phyloP scores from a whole-genome alignment of 2,329 filamentous ascomycete genomes.

The Fusarium decemcellulare region DNA sequence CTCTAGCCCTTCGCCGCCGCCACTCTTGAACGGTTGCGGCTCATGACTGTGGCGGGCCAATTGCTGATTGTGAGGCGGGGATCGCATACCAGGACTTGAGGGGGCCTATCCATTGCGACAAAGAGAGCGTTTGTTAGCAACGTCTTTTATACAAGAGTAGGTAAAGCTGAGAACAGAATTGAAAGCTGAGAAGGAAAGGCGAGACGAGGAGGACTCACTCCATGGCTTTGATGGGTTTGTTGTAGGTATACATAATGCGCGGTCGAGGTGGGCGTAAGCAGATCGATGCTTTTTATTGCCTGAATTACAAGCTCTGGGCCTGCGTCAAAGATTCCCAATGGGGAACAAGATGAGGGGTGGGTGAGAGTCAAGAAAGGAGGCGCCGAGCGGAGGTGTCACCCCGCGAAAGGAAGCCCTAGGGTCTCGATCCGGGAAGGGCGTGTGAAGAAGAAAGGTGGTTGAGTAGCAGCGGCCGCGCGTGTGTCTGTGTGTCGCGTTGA shows the following conservation, averaged over 20 bases:
- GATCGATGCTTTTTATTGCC: slow-evolving; percentile 34
- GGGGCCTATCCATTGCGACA: slow-evolving; percentile 51
- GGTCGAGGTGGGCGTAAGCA: slow-evolving; percentile 24
- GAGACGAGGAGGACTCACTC: slow-evolving; percentile 49
- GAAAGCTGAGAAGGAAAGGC: slow-evolving; percentile 19
- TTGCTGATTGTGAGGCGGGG: background rate
- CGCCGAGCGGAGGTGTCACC: slow-evolving; percentile 35
- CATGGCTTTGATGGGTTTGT: slow-evolving; percentile 56
- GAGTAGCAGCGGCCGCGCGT: slow-evolving; percentile 7
- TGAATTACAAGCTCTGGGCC: slow-evolving; percentile 32
- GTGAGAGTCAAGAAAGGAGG: slow-evolving; percentile 29
- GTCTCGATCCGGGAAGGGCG: slow-evolving; percentile 37
- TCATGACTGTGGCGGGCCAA: slow-evolving; percentile 5
- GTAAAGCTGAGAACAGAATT: slow-evolving; percentile 9
- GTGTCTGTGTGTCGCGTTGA: slow-evolving; percentile 5
- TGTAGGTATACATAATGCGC: slow-evolving; percentile 52
- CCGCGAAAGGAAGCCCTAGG: slow-evolving; percentile 28
- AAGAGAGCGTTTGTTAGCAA: slow-evolving; percentile 27
- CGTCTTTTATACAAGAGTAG: slow-evolving; percentile 4
- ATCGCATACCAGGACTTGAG: slow-evolving; percentile 50
- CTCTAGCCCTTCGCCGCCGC: background rate
- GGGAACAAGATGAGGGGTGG: slow-evolving; percentile 39
- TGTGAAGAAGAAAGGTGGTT: slow-evolving; percentile 10
- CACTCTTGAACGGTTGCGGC: slow-evolving; percentile 17
- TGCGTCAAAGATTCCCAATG: slow-evolving; percentile 38